Evolutionary conservation across 2,329 filamentous ascomycete species (phyloP), one percentile per base, ranked within the genome.

Genomic region (Botrytis byssoidea): DNA sequence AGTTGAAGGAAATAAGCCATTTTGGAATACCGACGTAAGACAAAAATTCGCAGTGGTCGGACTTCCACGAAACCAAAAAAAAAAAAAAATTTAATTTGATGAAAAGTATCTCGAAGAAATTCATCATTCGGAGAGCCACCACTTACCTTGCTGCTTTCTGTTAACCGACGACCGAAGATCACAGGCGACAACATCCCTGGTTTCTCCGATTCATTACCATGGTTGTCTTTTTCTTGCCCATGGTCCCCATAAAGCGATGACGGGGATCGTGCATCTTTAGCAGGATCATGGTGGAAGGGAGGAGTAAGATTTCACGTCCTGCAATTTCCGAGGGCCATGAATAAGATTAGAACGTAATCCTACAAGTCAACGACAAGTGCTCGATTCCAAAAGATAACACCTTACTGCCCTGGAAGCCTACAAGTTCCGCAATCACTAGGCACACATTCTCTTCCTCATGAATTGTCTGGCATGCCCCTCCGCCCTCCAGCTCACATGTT

Each of bases 231-330:
- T 0, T 1, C 18, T 65, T 4, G 16, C 9, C 18, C 10, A 25
- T 2, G 6, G 2, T 48, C 22, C 48, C 5, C 4, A 35, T 8
- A 2, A 16, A 2, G 7, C 25, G 20, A 25, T 65, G 32, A 0
- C 1, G 7, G 25, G 44, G 12, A 6, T 25, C 6, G 18, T 16
- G 8, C 37, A 44, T 10, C 18, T 16, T 32, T n/a, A 22, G 40
- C 4, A 35, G 10, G 6, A 25, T 4, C 1, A 4, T 65, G 6
- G 12, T n/a, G n/a, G n/a, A n/a, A 2, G 1, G 2, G 3, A 10
- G 1, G 4, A 10, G 2, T 4, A 32, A 14, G 4, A 32, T 44
- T 32, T 2, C 14, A 9, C 29, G 42, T 46, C 29, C 4, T 46
- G 18, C 4, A 35, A 32, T 10, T 18, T 16, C 18, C 40, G 18